Conservation (phyloP, 179 eudicot species). For the Drosera spatulata region DNA sequence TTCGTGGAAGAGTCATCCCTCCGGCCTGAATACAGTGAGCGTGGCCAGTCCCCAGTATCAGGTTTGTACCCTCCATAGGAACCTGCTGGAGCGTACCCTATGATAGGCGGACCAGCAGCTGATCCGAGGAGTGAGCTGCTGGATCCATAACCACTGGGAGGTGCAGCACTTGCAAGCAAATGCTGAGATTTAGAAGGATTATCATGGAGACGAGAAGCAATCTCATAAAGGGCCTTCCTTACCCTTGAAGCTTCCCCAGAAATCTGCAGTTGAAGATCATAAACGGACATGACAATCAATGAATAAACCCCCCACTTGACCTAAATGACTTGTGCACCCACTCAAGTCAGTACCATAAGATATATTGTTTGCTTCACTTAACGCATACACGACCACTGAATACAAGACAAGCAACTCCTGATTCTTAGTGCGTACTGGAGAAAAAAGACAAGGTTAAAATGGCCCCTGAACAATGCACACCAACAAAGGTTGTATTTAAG, state of each 20-base stretch:
- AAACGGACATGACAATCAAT: neutral
- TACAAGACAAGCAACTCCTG: too few relatives aligned
- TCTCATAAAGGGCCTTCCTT: conserved; percentile 69
- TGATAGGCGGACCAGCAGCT: conserved; percentile 50
- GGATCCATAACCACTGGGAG: conserved; percentile 35
- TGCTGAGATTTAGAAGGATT: conserved; percentile 95
- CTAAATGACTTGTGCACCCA: too few relatives aligned
- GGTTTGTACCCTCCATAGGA: conserved; percentile 74
- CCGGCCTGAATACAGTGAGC: conserved; percentile 50
- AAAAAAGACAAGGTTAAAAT: too few relatives aligned
- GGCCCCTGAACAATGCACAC: too few relatives aligned
- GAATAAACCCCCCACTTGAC: too few relatives aligned
- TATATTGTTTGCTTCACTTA: too few relatives aligned
- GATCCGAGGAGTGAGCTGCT: conserved; percentile 62
- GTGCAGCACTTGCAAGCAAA: conserved; percentile 61
- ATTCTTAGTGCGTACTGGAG: too few relatives aligned
- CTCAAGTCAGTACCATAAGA: too few relatives aligned
- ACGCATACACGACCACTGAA: too few relatives aligned
- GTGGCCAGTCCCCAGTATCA: conserved; percentile 68
- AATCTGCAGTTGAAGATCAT: conserved; percentile 27
- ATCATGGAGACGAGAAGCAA: conserved; percentile 82
- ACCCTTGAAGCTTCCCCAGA: conserved; percentile 77
- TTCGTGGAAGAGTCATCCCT: conserved; percentile 54
- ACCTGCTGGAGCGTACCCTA: conserved; percentile 69
- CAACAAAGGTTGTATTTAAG: too few relatives aligned